These are phyloP conservation scores for Sodiomyces alkalinus DNA, from an alignment of 2,329 filamentous ascomycete species.

Conservation along the genomic window DNA sequence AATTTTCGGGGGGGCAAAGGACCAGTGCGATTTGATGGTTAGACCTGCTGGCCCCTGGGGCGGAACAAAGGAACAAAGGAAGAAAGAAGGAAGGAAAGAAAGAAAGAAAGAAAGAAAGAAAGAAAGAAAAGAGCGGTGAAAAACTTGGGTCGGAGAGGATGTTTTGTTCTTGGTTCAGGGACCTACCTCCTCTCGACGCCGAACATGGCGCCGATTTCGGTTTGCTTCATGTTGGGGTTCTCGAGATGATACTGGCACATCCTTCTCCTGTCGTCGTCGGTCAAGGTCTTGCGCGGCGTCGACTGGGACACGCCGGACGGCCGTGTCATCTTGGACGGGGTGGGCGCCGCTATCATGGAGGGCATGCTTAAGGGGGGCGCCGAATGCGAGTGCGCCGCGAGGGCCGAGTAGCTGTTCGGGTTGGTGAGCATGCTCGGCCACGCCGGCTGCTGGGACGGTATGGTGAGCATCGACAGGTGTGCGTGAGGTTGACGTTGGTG, in stretches of 20 bases:
- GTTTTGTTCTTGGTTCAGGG: slow-evolving; percentile 3
- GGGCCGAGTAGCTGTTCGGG: slow-evolving; percentile 47
- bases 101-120: no score
- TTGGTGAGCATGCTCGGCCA: slow-evolving; percentile 78
- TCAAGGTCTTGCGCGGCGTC: slow-evolving; percentile 73
- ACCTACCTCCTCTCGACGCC: slow-evolving; percentile 91
- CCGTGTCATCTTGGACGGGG: slow-evolving; percentile 34
- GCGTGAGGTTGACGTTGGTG: slow-evolving; percentile 22
- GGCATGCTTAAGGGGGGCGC: slow-evolving; percentile 44
- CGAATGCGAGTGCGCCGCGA: no score
- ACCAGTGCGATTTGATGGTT: no score
- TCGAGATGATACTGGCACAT: slow-evolving; percentile 95
- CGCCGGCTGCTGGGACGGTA: slow-evolving; percentile 42
- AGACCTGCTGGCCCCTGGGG: background rate
- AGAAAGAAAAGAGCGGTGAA: no score
- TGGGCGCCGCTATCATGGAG: slow-evolving; percentile 32
- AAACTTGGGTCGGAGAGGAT: background rate
- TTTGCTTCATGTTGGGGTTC: slow-evolving; percentile 82
- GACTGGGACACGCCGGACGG: slow-evolving; percentile 31
- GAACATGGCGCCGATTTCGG: slow-evolving; percentile 89
- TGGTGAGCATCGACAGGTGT: slow-evolving; percentile 55
- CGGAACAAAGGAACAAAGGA: background rate
- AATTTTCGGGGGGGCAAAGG: slow-evolving; percentile 13
- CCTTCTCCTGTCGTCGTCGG: slow-evolving; percentile 71
- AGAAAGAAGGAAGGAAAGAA: background rate